Evolutionary conservation across 75 land plant species (phyloP).

Genomic region (Picea sitchensis): DNA sequence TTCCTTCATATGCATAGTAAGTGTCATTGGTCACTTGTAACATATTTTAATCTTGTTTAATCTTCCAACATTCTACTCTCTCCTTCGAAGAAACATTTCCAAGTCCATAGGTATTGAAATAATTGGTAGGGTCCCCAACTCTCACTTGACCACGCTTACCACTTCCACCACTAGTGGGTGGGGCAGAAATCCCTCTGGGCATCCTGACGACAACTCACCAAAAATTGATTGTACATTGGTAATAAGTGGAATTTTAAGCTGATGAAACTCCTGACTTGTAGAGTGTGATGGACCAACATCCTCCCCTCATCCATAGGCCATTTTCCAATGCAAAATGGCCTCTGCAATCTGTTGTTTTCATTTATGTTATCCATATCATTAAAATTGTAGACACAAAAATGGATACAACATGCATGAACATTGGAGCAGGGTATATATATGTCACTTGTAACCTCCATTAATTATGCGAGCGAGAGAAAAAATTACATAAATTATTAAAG

Average conservation of each 20-base stretch:
- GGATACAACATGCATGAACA: too few species aligned
- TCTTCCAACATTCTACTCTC: constrained; percentile 82
- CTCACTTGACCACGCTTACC: constrained; percentile 43
- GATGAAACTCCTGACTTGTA: constrained; percentile 45
- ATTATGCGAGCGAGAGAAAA: too few species aligned
- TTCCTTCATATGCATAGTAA: constrained; percentile 47
- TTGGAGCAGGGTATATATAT: too few species aligned
- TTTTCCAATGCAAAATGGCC: constrained; percentile 33
- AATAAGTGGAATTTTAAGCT: constrained; percentile 56
- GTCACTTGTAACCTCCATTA: too few species aligned
- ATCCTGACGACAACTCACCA: constrained; percentile 10
- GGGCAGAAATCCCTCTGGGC: constrained; percentile 32
- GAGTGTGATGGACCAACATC: constrained; percentile 44
- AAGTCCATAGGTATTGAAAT: constrained; percentile 51
- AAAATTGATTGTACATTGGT: constrained; percentile 45
- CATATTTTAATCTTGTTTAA: constrained; percentile 64
- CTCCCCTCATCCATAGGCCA: constrained; percentile 35
- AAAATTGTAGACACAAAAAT: too few species aligned
- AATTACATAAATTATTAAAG: too few species aligned
- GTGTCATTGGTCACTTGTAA: constrained; percentile 45
- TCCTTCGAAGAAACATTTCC: constrained; percentile 91
- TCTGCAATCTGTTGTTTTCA: constrained; percentile 67
- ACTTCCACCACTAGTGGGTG: constrained; percentile 26
- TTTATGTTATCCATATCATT: constrained; percentile 1
- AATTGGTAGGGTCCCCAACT: constrained; percentile 54